A percentile compares a stretch with the other conserved stretches of the same genome.
Conservation (phyloP, 1,139 yeast genomes). For the Geotrichum siamense region DNA sequence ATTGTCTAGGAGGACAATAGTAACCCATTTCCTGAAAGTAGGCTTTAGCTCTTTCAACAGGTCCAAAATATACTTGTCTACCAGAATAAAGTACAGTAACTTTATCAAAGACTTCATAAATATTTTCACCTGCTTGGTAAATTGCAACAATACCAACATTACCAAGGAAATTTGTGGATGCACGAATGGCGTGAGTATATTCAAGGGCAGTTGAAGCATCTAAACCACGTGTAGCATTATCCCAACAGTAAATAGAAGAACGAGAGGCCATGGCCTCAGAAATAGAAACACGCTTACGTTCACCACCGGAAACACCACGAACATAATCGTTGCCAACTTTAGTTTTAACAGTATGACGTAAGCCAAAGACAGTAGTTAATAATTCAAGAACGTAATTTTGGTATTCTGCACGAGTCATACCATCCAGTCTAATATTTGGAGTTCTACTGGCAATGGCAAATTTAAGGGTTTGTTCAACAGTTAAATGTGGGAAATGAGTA, state of each 20-base stretch:
- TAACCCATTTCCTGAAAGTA: conserved; percentile 56
- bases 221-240: conserved; percentile 63
- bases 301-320: conserved; percentile 58
- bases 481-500: conserved; percentile 52
- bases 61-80: conserved; percentile 51
- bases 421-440: conserved; percentile 45
- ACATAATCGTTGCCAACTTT: conserved; percentile 53
- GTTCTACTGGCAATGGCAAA: conserved; percentile 54
- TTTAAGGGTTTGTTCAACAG: conserved; percentile 52
- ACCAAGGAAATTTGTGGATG: conserved; percentile 47
- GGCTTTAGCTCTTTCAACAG: conserved; percentile 42
- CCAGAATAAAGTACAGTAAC: conserved; percentile 54
- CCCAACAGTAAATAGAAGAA: conserved; percentile 57
- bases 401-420: conserved; percentile 42
- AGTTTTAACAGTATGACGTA: conserved; percentile 46
- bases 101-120: conserved; percentile 53
- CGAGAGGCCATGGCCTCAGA: conserved; percentile 53
- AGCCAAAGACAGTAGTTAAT: conserved; percentile 48
- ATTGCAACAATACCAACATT: conserved; percentile 49
- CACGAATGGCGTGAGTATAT: conserved; percentile 52
- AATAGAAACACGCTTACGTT: conserved; percentile 51
- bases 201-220: conserved; percentile 66
- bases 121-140: conserved; percentile 60
- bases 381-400: conserved; percentile 42
- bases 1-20: conserved; percentile 50